phyloP scores from a whole-genome alignment of 148 eudicot species.

The Amaranthus hypochondriacus region DNA sequence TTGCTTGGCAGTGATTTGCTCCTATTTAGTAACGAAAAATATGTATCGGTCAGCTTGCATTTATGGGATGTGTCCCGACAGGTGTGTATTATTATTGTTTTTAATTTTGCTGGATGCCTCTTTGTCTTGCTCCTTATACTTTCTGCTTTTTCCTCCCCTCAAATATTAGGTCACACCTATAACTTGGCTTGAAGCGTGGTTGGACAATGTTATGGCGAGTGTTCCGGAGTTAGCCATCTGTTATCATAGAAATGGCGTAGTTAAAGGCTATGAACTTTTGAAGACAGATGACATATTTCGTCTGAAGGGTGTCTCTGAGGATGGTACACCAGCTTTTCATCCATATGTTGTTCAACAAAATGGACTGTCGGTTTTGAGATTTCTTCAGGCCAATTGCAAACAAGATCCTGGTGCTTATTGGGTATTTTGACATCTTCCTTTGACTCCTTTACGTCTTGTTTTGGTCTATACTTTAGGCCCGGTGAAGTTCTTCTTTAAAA shows the following conservation, averaged over 20 bases:
- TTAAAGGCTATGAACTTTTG: constrained; percentile 92
- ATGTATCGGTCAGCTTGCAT: constrained; percentile 93
- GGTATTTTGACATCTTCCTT: constrained; percentile 39
- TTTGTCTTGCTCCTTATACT: constrained; percentile 3
- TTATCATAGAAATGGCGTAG: constrained; percentile 95
- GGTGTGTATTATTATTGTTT: constrained; percentile 32
- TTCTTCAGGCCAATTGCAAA: constrained; percentile 92
- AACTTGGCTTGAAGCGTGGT: constrained; percentile 99
- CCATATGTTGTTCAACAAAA: constrained; percentile 94
- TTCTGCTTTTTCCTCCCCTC: background rate
- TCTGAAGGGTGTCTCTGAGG: constrained; percentile 81
- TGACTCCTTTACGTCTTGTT: background rate
- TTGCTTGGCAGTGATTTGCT: constrained; percentile 95
- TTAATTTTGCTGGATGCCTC: background rate
- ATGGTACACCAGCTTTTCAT: constrained; percentile 91
- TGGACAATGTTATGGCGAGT: constrained; percentile 97
- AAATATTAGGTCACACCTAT: constrained; percentile 71
- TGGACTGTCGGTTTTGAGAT: constrained; percentile 89
- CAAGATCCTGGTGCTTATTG: constrained; percentile 99
- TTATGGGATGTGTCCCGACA: constrained; percentile 96
- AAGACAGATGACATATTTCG: constrained; percentile 93
- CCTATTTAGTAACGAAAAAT: constrained; percentile 87
- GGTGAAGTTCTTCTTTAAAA: too few relatives aligned
- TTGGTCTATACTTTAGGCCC: background rate
- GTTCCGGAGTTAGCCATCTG: constrained; percentile 98